Base-by-base conservation (phyloP, 805 yeast genomes). In the Ascoidea rubescens region DNA sequence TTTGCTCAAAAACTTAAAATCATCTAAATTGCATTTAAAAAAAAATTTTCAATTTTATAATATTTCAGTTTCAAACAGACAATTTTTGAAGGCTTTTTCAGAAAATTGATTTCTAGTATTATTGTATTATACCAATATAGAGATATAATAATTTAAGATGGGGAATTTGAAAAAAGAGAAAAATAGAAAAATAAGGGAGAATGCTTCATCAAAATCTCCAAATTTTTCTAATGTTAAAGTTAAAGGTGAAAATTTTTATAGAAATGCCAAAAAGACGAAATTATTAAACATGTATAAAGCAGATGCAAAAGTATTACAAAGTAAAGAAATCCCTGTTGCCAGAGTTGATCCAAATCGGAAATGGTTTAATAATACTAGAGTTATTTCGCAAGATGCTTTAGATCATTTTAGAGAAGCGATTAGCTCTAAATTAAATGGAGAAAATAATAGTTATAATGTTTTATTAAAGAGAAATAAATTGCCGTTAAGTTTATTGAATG, bases 291-390 rank as follows among this genome's bases (percentile, higher is more conserved):
- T 91, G 98, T 91, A 89, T 72, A 93, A 87, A 63, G 80, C 84
- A 51, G 97, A 98, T 53, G 96, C 96, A 47, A 97, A 98, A 17
- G 82, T 80, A 32, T 75, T 91, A 53, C 99, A 91, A 66, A 82
- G 86, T 59, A 81, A 88, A 4, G 90, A 88, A 56, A 74, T 86
- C 32, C 98, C 98, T 12, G 79, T 73, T 57, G 98, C 98, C 1
- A 75, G 99, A 55, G 95, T 91, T 47, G 96, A 87, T 64, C 98
- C 99, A 5, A 91, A 91, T 67, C 79, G 96, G 67, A 80, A 95
- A 64, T 91, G 98, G 99, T 93, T 93, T 64, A 96, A 96, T 49
- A 93, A 89, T 69, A 88, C 99, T 12, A 79, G 99, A 64, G 99
- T 91, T 46, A 91, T 91, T 63, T 91, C 97, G 4, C 99, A 91